Evolutionary conservation across 1,284 basidiomycete species (phyloP).

Genomic region (Ustilago nuda): DNA sequence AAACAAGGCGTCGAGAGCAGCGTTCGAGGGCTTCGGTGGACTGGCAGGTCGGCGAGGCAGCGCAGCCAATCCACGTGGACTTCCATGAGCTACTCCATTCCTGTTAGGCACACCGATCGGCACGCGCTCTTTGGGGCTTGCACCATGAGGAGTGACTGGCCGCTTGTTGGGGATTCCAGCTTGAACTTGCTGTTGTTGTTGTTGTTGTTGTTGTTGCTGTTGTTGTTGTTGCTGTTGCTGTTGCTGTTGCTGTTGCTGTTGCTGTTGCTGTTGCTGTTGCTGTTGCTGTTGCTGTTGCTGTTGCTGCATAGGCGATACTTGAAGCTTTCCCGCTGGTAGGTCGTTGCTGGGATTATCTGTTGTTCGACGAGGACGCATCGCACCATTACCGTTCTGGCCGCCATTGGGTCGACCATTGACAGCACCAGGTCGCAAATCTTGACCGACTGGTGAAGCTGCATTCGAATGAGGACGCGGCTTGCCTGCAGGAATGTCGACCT

Average conservation of each 20-base stretch:
- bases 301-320: constrained; percentile 1
- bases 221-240: too few species aligned
- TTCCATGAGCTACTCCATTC: constrained; percentile 18
- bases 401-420: constrained; percentile 11
- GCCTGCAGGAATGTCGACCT: constrained; percentile 9
- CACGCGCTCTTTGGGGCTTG: constrained; percentile 22
- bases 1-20: constrained; percentile 47
- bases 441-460: background rate
- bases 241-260: too few species aligned
- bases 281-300: background rate
- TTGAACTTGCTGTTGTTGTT: constrained; percentile 11
- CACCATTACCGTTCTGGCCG: constrained; percentile 9
- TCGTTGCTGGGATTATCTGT: constrained; percentile 13
- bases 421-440: background rate
- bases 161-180: constrained; percentile 11
- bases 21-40: constrained; percentile 46
- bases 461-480: constrained; percentile 8
- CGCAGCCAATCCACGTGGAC: constrained; percentile 29
- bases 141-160: constrained; percentile 25
- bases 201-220: background rate
- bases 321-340: constrained; percentile 29
- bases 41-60: constrained; percentile 33
- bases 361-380: constrained; percentile 19
- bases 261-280: too few species aligned
- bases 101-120: constrained; percentile 11